phyloP scores from a whole-genome alignment of 2,329 filamentous ascomycete genomes.

The Metarhizium sp. region DNA sequence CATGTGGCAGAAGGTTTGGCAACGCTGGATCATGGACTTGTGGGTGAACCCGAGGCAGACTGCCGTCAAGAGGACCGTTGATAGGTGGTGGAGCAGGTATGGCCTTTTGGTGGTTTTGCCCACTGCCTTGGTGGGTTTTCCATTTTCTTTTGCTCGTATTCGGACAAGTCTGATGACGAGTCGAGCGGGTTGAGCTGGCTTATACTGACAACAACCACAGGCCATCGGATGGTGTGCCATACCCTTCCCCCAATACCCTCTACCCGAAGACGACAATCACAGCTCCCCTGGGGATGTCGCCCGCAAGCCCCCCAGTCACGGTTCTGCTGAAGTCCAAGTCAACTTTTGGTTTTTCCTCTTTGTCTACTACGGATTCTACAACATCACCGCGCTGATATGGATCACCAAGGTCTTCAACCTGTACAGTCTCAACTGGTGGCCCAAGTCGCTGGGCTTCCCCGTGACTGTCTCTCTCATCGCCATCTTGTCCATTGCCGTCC shows the following conservation, averaged over 20 bases:
- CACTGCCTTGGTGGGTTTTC: constrained; percentile 42
- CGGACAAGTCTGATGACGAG: not conserved
- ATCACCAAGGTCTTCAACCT: constrained; percentile 65
- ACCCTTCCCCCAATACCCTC: constrained; percentile 54
- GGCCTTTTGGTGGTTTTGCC: constrained; percentile 51
- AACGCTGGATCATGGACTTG: constrained; percentile 36
- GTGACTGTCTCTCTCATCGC: constrained; percentile 54
- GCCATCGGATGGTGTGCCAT: constrained; percentile 56
- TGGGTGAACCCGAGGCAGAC: constrained; percentile 52
- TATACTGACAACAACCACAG: constrained; percentile 20
- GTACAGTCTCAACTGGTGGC: constrained; percentile 65
- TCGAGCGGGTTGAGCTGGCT: not conserved
- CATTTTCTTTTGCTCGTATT: not conserved
- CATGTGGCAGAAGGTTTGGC: constrained; percentile 23
- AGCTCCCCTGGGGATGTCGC: constrained; percentile 13
- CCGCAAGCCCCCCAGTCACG: constrained; percentile 47
- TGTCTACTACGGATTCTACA: constrained; percentile 62
- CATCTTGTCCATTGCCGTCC: constrained; percentile 46
- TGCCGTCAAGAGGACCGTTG: constrained; percentile 48
- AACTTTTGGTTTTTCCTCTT: constrained; percentile 67
- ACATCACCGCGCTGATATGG: constrained; percentile 57
- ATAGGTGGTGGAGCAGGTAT: constrained; percentile 56
- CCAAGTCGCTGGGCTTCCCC: constrained; percentile 52
- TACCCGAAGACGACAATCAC: constrained; percentile 34
- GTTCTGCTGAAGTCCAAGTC: constrained; percentile 51